A percentile compares a stretch with the other conserved stretches of the same genome.
phyloP scores from a whole-genome alignment of 139 green algal genomes.

The Chlorella sp. region DNA sequence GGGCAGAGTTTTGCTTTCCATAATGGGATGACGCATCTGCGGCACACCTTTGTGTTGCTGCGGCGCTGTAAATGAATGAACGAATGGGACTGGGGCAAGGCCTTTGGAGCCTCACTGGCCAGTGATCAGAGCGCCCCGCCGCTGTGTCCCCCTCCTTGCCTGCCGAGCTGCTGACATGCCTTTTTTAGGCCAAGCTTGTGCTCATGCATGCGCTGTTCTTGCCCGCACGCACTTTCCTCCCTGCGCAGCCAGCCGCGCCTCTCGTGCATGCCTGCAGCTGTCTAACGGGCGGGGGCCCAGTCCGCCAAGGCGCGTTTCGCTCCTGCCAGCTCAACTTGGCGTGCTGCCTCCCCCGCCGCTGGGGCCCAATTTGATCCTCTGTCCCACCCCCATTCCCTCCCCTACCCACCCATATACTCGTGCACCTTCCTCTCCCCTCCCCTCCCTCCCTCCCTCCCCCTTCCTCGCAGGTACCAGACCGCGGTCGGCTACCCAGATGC shows the following conservation, averaged over 20 bases:
- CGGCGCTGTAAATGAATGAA: too few relatives aligned
- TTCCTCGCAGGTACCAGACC: conserved; percentile 52
- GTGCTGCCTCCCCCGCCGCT: background rate
- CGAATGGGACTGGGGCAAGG: background rate
- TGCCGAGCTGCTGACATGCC: background rate
- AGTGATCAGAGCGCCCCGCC: background rate
- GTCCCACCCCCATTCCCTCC: background rate
- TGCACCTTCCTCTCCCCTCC: background rate
- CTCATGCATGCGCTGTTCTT: background rate
- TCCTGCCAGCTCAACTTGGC: too few relatives aligned
- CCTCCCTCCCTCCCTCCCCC: background rate
- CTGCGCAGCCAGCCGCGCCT: background rate
- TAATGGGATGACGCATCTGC: too few relatives aligned
- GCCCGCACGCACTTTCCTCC: background rate
- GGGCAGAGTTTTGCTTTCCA: too few relatives aligned
- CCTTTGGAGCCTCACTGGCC: background rate
- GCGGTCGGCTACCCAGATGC: conserved; percentile 53
- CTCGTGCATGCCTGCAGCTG: background rate
- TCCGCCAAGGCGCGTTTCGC: too few relatives aligned
- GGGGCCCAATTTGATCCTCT: too few relatives aligned
- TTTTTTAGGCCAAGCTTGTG: background rate
- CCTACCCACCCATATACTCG: background rate
- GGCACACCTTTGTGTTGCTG: too few relatives aligned
- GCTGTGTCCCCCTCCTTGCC: background rate
- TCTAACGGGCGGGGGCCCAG: too few relatives aligned